phyloP scores from a whole-genome alignment of 177 flowering plant species.

The Tripterygium wilfordii region DNA sequence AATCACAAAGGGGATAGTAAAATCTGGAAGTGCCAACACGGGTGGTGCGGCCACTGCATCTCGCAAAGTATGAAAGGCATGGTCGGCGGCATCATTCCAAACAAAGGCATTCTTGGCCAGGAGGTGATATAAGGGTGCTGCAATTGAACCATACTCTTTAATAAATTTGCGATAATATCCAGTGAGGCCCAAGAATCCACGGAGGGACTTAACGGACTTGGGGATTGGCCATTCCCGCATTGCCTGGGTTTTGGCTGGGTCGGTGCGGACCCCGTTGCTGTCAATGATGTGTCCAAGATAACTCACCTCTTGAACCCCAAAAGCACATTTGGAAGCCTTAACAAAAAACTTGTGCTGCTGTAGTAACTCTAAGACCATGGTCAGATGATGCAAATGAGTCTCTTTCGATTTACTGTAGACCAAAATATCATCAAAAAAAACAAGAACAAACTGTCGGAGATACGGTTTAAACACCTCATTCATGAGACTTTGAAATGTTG shows the following conservation, averaged over 20 bases:
- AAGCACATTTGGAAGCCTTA: neutral
- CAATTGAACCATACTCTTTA: too few species aligned
- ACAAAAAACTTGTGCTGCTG: neutral
- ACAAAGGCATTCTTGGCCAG: neutral
- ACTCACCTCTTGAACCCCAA: neutral
- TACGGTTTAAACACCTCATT: neutral
- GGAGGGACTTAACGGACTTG: too few species aligned
- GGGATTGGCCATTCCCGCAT: too few species aligned
- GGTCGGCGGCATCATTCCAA: neutral
- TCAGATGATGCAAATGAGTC: neutral
- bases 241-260: too few species aligned
- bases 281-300: too few species aligned
- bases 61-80: neutral
- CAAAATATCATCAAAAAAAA: constrained; percentile 9
- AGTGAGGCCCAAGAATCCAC: too few species aligned
- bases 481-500: constrained; percentile 4
- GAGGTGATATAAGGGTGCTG: too few species aligned
- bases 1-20: neutral
- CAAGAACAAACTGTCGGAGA: constrained; percentile 4
- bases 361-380: neutral
- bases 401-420: neutral
- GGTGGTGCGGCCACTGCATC: neutral
- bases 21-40: constrained; percentile 2
- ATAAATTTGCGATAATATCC: too few species aligned
- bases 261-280: too few species aligned